Evolutionary conservation across 495 filamentous ascomycete species (phyloP), one percentile per base, ranked within the genome.

Genomic region (Penicillium coprophilum): DNA sequence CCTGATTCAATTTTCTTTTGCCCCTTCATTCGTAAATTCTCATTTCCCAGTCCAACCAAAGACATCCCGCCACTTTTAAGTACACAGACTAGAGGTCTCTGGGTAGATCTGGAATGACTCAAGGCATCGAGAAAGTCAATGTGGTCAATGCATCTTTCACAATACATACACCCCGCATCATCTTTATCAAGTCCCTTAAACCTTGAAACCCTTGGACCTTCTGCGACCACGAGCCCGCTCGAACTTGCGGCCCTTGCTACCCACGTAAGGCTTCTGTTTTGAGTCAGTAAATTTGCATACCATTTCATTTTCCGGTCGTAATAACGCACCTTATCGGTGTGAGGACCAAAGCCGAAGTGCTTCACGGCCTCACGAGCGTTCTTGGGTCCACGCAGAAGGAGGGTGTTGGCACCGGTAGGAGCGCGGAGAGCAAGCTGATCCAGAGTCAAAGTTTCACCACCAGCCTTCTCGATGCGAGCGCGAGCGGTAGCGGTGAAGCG

Each of bases 161-260:
- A 32, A 55, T 32, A 60, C 41, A 50, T 53, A 32, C 50, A 56
- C 57, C 61, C 62, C 50, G 49, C 28, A 58, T 38, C 53, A 59
- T 49, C 27, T 55, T 60, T 39, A 43, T 58, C 51, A 57, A 46
- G 46, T 59, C 55, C 46, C 53, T 73, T 93, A 98, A 72, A 98
- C 94, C 90, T 98, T 98, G 90, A 97, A 98, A 82, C 95, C 94
- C 61, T 86, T 80, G 64, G 92, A 96, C 74, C 91, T 82, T 82
- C 94, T 93, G 75, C 94, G 90, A 71, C 94, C 94, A 92, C 94
- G 92, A 71, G 93, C 94, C 53, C 84, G 82, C 86, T 98, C 94
- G 81, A 97, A 98, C 83, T 98, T 98, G 75, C 95, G 88, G 67
- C 95, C 95, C 87, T 98, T 98, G 83, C 89, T 94, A 76, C 87